Conservation (phyloP, 2,329 filamentous ascomycete species). For the Phaeoacremonium minimum region DNA sequence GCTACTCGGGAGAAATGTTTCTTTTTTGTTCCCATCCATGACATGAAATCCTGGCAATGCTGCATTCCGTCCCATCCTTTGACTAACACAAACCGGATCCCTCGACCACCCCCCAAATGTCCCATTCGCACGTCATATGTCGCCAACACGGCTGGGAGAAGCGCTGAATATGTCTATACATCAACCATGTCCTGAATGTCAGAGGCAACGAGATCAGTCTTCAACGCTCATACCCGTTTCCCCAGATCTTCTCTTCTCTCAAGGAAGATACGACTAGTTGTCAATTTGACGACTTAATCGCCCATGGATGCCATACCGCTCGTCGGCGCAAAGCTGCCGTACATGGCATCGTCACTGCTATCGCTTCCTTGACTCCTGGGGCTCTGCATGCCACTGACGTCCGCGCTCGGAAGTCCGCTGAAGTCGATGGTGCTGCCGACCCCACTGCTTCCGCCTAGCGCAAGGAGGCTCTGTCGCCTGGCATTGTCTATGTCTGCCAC, state of each 20-base stretch:
- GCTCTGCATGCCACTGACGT: constrained; percentile 41
- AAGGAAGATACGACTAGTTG: no score
- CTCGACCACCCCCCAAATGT: constrained; percentile 1
- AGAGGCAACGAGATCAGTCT: no score
- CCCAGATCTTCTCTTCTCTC: no score
- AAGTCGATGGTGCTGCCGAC: constrained; percentile 3
- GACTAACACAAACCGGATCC: no score
- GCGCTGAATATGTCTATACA: no score
- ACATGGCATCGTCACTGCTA: constrained; percentile 54
- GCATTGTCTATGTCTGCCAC: constrained; percentile 39
- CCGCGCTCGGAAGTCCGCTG: neutral
- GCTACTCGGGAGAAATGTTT: no score
- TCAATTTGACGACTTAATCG: no score
- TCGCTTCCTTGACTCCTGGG: constrained; percentile 43
- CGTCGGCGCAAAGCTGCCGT: constrained; percentile 36
- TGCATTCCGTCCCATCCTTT: no score
- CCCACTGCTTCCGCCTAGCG: constrained; percentile 23
- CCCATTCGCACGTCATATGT: constrained; percentile 12
- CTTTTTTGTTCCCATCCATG: no score
- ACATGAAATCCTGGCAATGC: no score
- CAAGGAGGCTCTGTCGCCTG: constrained; percentile 29
- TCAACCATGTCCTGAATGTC: no score
- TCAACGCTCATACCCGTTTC: no score
- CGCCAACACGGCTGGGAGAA: constrained; percentile 5
- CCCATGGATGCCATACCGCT: constrained; percentile 24